Percentiles rank a stretch among this genome's conserved stretches.
Evolutionary conservation across 192 early-diverging fungal genomes (phyloP).

Genomic region (Chytriomyces confervae): DNA sequence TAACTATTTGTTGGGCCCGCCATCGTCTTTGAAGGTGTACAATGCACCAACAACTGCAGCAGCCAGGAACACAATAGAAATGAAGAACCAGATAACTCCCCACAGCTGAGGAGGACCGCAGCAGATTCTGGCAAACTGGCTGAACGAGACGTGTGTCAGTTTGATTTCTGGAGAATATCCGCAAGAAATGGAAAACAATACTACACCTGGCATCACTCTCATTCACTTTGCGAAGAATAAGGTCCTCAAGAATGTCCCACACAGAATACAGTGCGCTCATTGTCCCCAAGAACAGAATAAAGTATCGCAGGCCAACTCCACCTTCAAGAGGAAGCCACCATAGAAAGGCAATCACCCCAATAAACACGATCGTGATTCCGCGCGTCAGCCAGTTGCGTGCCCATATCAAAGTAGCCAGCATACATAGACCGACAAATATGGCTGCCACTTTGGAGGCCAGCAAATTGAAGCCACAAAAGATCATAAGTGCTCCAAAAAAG

Average conservation of each 20-base stretch:
- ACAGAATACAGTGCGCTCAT: slow-evolving; percentile 93
- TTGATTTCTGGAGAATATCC: too few species aligned
- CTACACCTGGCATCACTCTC: slow-evolving; percentile 77
- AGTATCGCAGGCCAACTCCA: slow-evolving; percentile 80
- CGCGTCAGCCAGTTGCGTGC: slow-evolving; percentile 89
- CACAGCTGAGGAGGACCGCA: slow-evolving; percentile 80
- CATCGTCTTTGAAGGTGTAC: slow-evolving; percentile 75
- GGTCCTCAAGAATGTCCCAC: slow-evolving; percentile 96
- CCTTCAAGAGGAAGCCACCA: slow-evolving; percentile 76
- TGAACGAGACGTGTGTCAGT: slow-evolving; percentile 33
- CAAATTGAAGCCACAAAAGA: slow-evolving; percentile 92
- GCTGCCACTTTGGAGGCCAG: slow-evolving; percentile 85
- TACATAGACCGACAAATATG: slow-evolving; percentile 81
- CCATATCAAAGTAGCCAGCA: slow-evolving; percentile 85
- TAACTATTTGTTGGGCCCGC: not conserved
- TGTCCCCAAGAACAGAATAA: slow-evolving; percentile 92
- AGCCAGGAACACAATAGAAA: slow-evolving; percentile 81
- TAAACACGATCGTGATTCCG: slow-evolving; percentile 79
- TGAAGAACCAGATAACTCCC: slow-evolving; percentile 90
- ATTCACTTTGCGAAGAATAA: slow-evolving; percentile 88
- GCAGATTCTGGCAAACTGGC: slow-evolving; percentile 65
- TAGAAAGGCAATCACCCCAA: slow-evolving; percentile 77
- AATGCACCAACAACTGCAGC: slow-evolving; percentile 81
- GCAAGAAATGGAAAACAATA: too few species aligned
- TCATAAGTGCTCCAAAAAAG: slow-evolving; percentile 87